Evolutionary conservation across 2,329 filamentous ascomycete species (phyloP).

Genomic region (Zymoseptoria crescenta): DNA sequence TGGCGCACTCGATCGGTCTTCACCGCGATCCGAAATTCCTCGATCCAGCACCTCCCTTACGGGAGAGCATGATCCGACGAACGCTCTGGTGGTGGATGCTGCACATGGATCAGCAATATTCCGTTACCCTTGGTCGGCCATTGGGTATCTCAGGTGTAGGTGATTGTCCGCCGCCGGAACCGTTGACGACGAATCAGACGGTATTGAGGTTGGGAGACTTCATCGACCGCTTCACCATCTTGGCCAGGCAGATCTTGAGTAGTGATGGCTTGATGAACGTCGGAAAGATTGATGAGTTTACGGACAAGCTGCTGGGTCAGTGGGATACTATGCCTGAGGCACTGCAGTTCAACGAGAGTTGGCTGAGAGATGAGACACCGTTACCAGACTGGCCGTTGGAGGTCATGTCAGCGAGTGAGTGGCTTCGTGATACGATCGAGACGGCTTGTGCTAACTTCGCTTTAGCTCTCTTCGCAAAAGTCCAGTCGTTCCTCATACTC

Average conservation of each 20-base stretch:
- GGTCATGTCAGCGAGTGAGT: slow-evolving; percentile 39
- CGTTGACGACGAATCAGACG: slow-evolving; percentile 37
- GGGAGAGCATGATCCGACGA: slow-evolving; percentile 37
- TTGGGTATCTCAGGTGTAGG: slow-evolving; percentile 44
- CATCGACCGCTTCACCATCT: slow-evolving; percentile 40
- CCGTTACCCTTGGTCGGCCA: slow-evolving; percentile 42
- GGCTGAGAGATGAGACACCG: slow-evolving; percentile 32
- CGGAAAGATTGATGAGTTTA: slow-evolving; percentile 40
- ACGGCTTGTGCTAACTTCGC: neutral
- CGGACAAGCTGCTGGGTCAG: slow-evolving; percentile 36
- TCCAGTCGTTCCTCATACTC: slow-evolving; percentile 42
- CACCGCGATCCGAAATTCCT: slow-evolving; percentile 43
- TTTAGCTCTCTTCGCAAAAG: slow-evolving; percentile 40
- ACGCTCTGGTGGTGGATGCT: slow-evolving; percentile 47
- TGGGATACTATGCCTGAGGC: slow-evolving; percentile 42
- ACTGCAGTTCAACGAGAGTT: slow-evolving; percentile 41
- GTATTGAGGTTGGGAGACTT: slow-evolving; percentile 40
- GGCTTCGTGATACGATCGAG: neutral
- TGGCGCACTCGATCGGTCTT: slow-evolving; percentile 44
- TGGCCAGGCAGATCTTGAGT: slow-evolving; percentile 42
- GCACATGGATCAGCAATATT: slow-evolving; percentile 46
- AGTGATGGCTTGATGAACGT: slow-evolving; percentile 35
- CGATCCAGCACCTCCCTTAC: slow-evolving; percentile 35
- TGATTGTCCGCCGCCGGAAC: slow-evolving; percentile 41
- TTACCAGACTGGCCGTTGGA: slow-evolving; percentile 43